phyloP scores from a whole-genome alignment of 768 basidiomycete species.

The Plicaturopsis crispa region DNA sequence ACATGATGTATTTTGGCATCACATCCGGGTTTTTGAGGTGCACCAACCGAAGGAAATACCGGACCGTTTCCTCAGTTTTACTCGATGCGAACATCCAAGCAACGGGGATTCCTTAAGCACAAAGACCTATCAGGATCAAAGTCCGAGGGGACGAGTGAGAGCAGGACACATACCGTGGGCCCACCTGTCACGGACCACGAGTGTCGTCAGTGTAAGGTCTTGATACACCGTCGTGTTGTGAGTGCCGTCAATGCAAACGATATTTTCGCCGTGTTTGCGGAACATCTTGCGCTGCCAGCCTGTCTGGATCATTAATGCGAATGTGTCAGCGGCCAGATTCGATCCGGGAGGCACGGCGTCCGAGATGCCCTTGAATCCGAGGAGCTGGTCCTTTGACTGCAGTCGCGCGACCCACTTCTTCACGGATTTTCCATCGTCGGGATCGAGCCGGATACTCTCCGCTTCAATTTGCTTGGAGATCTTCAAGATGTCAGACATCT shows the following conservation, averaged over 20 bases:
- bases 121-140: too few species aligned
- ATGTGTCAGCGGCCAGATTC: slow-evolving; percentile 3
- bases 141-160: too few species aligned
- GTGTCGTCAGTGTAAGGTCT: slow-evolving; percentile 5
- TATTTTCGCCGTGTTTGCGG: slow-evolving; percentile 2
- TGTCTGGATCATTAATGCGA: slow-evolving; percentile 9
- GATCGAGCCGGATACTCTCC: slow-evolving; percentile 4
- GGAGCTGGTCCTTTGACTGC: not conserved
- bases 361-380: slow-evolving; percentile 7
- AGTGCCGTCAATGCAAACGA: slow-evolving; percentile 8
- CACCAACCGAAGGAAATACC: slow-evolving; percentile 3
- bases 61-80: slow-evolving; percentile 1
- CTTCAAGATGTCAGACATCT: slow-evolving; percentile 1
- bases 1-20: slow-evolving; percentile 1
- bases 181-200: slow-evolving; percentile 7
- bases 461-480: slow-evolving; percentile 9
- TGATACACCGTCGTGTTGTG: slow-evolving; percentile 9
- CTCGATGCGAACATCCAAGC: slow-evolving; percentile 6
- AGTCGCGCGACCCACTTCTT: slow-evolving; percentile 5
- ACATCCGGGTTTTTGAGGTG: not conserved
- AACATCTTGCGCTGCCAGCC: slow-evolving; percentile 7
- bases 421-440: slow-evolving; percentile 5
- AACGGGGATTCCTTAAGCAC: too few species aligned
- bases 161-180: slow-evolving; percentile 8
- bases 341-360: slow-evolving; percentile 6